A percentile compares a stretch with the other conserved stretches of the same genome.
These are phyloP conservation scores for Aspergillus candidus DNA, from an alignment of 2,329 filamentous ascomycete species.

Conservation along the genomic window DNA sequence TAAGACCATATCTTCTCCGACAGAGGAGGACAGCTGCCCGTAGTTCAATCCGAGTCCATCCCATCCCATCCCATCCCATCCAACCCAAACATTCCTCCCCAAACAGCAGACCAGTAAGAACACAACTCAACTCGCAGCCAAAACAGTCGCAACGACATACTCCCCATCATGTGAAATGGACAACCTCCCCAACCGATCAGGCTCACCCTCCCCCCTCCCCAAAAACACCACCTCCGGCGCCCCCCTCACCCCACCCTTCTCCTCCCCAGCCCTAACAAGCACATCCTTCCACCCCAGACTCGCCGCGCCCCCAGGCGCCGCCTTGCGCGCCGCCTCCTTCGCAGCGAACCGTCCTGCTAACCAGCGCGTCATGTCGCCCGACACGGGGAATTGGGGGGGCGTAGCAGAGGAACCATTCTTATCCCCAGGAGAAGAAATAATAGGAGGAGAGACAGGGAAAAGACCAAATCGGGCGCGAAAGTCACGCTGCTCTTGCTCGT, in stretches of 20 bases:
- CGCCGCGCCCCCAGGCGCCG: constrained; percentile 50
- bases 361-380: constrained; percentile 36
- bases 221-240: constrained; percentile 35
- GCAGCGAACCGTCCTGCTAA: constrained; percentile 58
- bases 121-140: constrained; percentile 28
- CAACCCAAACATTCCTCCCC: neutral
- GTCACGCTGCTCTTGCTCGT: constrained; percentile 34
- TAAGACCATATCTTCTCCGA: too few species aligned
- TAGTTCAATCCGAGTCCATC: too few species aligned
- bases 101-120: neutral
- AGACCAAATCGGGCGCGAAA: constrained; percentile 30
- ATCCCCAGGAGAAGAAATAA: neutral
- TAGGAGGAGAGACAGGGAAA: constrained; percentile 5
- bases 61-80: too few species aligned
- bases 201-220: constrained; percentile 10
- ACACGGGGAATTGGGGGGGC: neutral
- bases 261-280: constrained; percentile 31
- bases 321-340: constrained; percentile 71
- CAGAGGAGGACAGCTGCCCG: neutral
- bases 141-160: constrained; percentile 56
- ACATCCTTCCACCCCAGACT: constrained; percentile 59
- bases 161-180: constrained; percentile 85
- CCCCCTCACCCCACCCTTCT: constrained; percentile 15
- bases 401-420: neutral
- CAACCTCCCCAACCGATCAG: constrained; percentile 53